Base-by-base conservation (phyloP, 768 basidiomycete genomes). In the Xerocomus brunneocitrinus region DNA sequence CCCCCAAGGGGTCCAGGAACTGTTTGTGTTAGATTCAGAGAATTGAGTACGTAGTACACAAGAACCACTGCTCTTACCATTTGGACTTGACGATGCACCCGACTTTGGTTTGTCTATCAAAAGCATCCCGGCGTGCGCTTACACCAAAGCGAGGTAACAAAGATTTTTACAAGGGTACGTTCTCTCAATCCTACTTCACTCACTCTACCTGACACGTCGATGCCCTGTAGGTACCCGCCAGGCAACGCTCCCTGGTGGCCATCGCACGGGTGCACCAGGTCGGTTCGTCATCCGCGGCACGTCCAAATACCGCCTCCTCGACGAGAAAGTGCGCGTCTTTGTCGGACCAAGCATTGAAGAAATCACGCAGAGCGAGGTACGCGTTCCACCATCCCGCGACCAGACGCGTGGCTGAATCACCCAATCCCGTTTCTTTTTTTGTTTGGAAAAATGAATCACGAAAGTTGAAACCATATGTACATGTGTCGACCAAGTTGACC, bases 111-210 rank as follows among this genome's bases (percentile, higher is more conserved):
- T 74, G 82, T 51, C 74, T 85, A 3, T 89, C 89, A 31, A 95
- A 93, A 65, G 94, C 94, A 22, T 91, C 89, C 0, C 78, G 95
- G 52, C 76, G 83, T 25, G 81, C 93, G 2, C 74, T 98, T 47
- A 93, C 87, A 0, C 77, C 90, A 0, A 98, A 98, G 69, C 74
- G 84, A 44, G 95, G 82, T 14, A 97, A 97, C 74, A 98, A 98
- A 64, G 92, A 99, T 66, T 98, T 79, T 67, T 98, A 97, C 79
- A 98, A 98, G 72, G 95, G 95, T 88, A 7, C n/a, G 71, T 47
- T 8, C 35, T 38, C 16, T 19, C 14, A 36, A 14, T 47, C 44
- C 1, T n/a, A 51, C 4, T 28, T 43, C 9, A 14, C 53, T 30
- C 30, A 7, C 8, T 28, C 5, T n/a, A 13, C 19, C n/a, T 41